Conservation (phyloP, 352 stramenopile species). For the Thalassiosira exigua region DNA sequence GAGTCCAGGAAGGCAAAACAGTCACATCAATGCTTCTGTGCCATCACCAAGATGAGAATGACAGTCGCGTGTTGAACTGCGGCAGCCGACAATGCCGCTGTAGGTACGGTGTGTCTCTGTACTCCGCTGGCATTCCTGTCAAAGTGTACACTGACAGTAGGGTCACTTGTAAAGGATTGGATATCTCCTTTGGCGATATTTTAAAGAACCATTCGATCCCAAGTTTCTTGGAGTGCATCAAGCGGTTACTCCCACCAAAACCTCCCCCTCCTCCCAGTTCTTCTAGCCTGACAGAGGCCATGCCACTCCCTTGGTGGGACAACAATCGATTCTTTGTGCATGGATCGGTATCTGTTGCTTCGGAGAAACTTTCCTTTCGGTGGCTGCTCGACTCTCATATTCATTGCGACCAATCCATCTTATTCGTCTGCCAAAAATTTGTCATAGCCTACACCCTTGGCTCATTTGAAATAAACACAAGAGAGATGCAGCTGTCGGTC, state of each 20-base stretch:
- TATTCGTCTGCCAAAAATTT: constrained; percentile 43
- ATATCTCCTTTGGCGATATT: constrained; percentile 55
- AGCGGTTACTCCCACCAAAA: constrained; percentile 60
- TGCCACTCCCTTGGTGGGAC: constrained; percentile 65
- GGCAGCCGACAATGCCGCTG: constrained; percentile 25
- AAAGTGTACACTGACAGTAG: constrained; percentile 62
- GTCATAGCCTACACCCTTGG: constrained; percentile 38
- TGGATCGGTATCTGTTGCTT: constrained; percentile 39
- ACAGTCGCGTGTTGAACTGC: not conserved
- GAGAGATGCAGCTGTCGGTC: constrained; percentile 49
- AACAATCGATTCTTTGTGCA: constrained; percentile 67
- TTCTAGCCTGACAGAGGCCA: not conserved
- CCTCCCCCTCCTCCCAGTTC: constrained; percentile 43
- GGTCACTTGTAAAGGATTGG: constrained; percentile 40
- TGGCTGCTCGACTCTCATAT: constrained; percentile 64
- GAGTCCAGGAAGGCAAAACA: constrained; percentile 37
- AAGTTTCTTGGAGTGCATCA: constrained; percentile 46
- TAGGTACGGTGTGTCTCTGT: constrained; percentile 49
- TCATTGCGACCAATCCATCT: constrained; percentile 51
- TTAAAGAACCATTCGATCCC: constrained; percentile 55
- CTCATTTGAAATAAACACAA: constrained; percentile 49
- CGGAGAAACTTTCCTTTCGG: constrained; percentile 48
- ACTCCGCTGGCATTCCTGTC: constrained; percentile 51
- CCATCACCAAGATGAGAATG: constrained; percentile 29
- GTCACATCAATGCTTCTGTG: constrained; percentile 40